Evolutionary conservation across 768 basidiomycete genomes (phyloP).

Genomic region (Gloeopeniophorella convolvens): DNA sequence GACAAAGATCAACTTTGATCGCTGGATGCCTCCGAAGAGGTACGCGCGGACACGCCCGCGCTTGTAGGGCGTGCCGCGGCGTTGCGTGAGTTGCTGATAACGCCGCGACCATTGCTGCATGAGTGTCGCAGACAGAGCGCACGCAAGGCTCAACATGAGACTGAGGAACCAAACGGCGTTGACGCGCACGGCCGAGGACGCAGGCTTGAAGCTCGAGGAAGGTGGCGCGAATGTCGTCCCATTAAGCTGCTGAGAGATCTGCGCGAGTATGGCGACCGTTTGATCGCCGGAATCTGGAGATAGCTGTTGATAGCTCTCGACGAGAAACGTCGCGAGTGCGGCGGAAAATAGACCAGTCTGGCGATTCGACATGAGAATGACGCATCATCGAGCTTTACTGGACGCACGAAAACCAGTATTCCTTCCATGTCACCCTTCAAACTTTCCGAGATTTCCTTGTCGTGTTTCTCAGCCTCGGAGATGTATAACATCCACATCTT

Average conservation of each 20-base stretch:
- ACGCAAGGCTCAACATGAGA: not conserved
- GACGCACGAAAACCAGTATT: conserved; percentile 10
- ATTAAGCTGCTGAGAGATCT: conserved; percentile 14
- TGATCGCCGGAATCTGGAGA: not conserved
- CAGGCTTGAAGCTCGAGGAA: not conserved
- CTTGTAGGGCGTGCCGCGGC: not conserved
- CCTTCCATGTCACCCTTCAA: conserved; percentile 7
- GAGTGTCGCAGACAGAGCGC: conserved; percentile 2
- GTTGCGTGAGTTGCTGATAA: not conserved
- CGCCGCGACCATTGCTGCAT: not conserved
- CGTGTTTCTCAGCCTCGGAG: not conserved
- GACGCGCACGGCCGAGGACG: not conserved
- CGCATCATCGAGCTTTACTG: not conserved
- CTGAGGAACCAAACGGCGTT: conserved; percentile 11
- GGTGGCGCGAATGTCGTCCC: not conserved
- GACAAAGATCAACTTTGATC: not conserved
- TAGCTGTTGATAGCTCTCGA: conserved; percentile 7
- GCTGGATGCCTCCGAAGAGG: not conserved
- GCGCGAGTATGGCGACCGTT: not conserved
- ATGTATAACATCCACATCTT: conserved; percentile 8
- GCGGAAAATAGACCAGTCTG: conserved; percentile 18
- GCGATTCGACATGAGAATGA: not conserved
- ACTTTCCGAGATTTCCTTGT: not conserved
- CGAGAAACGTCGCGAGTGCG: not conserved
- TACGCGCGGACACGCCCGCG: not conserved